phyloP scores from a whole-genome alignment of 2,329 filamentous ascomycete genomes.

The Aotearoamyces nothofagi region DNA sequence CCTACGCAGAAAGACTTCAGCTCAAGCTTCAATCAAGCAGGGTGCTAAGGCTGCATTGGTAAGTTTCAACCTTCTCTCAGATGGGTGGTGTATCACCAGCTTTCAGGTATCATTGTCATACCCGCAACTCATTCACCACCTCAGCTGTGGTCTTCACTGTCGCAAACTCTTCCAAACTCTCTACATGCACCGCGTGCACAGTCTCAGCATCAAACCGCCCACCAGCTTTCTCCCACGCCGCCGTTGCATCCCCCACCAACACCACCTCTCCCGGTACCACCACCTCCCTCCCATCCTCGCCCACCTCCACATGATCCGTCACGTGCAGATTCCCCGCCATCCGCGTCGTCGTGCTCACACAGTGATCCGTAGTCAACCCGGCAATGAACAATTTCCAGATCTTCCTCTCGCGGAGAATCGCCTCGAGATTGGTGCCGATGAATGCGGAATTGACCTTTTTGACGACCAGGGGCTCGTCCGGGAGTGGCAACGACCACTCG shows the following conservation, averaged over 20 bases:
- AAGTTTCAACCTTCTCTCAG: no score
- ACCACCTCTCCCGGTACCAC: constrained; percentile 21
- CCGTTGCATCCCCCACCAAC: constrained; percentile 29
- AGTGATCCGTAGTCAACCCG: constrained; percentile 32
- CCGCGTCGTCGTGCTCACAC: constrained; percentile 29
- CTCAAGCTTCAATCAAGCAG: constrained; percentile 22
- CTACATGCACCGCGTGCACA: constrained; percentile 27
- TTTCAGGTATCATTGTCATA: no score
- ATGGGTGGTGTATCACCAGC: no score
- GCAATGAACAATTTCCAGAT: constrained; percentile 14
- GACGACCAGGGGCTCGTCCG: constrained; percentile 23
- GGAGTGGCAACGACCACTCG: constrained; percentile 12
- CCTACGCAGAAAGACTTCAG: constrained; percentile 25
- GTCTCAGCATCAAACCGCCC: constrained; percentile 30
- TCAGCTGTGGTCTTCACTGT: constrained; percentile 23
- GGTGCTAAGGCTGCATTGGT: constrained; percentile 29
- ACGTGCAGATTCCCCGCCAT: constrained; percentile 31
- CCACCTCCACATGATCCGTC: constrained; percentile 21
- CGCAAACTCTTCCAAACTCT: constrained; percentile 30
- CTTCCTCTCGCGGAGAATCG: constrained; percentile 15
- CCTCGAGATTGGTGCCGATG: constrained; percentile 27
- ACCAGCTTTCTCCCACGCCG: constrained; percentile 24
- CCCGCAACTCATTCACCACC: constrained; percentile 18
- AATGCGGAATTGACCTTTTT: constrained; percentile 31
- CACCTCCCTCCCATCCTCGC: constrained; percentile 15